A percentile compares a stretch with the other conserved stretches of the same genome.
Evolutionary conservation across 176 grass and related monocot species (phyloP).

Genomic region (Oropetium thomaeum): DNA sequence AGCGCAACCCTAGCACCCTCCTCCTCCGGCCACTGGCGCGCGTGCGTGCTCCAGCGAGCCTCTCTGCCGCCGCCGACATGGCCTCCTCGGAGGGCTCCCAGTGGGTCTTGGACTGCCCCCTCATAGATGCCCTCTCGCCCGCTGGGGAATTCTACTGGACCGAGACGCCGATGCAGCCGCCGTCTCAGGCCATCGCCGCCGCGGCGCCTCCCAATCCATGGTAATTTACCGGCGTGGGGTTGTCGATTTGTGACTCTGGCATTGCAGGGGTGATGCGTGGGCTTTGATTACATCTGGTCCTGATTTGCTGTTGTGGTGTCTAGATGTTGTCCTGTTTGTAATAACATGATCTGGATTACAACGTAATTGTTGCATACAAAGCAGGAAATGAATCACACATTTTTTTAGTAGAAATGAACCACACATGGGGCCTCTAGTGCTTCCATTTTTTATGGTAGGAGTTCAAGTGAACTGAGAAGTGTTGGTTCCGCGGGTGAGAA

Average conservation of each 20-base stretch:
- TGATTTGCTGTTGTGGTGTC: neutral
- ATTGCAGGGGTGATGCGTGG: neutral
- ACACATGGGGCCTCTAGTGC: neutral
- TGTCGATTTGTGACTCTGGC: constrained; percentile 1
- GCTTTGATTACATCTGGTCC: neutral
- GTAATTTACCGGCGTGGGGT: neutral
- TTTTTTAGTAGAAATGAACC: too few relatives aligned
- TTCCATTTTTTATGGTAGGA: neutral
- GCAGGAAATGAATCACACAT: neutral
- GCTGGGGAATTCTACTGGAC: constrained; percentile 55
- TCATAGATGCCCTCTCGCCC: constrained; percentile 64
- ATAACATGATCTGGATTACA: neutral
- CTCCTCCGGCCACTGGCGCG: neutral
- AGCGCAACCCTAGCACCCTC: constrained; percentile 19
- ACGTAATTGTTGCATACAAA: neutral
- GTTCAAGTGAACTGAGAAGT: neutral
- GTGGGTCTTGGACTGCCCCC: constrained; percentile 78
- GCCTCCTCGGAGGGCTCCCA: constrained; percentile 59
- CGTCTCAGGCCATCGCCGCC: constrained; percentile 13
- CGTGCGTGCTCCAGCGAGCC: neutral
- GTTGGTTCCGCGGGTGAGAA: neutral
- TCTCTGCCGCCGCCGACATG: constrained; percentile 28
- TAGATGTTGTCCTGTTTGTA: neutral
- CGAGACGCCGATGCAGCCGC: constrained; percentile 14
- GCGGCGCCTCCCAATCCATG: neutral